Base-by-base conservation (phyloP, 179 eudicot genomes). In the Actinidia arguta region DNA sequence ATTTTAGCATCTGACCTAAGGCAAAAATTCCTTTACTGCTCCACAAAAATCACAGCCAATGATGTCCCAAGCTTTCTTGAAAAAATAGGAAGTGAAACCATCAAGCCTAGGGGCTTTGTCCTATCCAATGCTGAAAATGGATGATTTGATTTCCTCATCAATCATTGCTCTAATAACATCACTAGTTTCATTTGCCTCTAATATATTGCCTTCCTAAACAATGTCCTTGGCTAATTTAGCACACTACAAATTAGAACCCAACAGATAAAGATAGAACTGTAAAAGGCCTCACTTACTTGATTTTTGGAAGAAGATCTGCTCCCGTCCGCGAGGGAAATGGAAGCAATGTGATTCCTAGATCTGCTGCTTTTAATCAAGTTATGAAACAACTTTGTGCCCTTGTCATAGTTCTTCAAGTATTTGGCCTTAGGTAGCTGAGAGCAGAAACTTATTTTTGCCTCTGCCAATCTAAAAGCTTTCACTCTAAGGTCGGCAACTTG, bases 71-170 rank as follows among this genome's bases (percentile, higher is more conserved):
- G 56, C 1, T 4, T 80, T 73, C 3, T 56, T 80, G 46, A 70
- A 70, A 22, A 80, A 55, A 1, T 13, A 14, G 25, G 54, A 27
- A 2, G 22, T 25, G 27, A 36, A 80, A 3, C 83, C 77, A 44
- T 80, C 78, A 2, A 78, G 83, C 47, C 69, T 56, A n/a, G 70
- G 83, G 0, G 77, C 36, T 11, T 80, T 80, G 10, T 58, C 52
- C 0, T 51, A 51, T 7, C 69, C 44, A 55, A 70, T 54, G 46
- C 6, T 1, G 4, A 70, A 71, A 0, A 80, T 8, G 4, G 70
- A 78, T 55, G 46, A 1, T 4, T 72, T 71, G 52, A 80, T 39
- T 31, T 80, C 83, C 2, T 39, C 69, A 2, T 8, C 16, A 0
- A 46, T 36, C 0, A 71, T 3, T 0, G 42, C 6, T 9, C 6